Percentiles rank a stretch among this genome's conserved stretches.
Evolutionary conservation across 805 yeast genomes (phyloP).

Genomic region (Sugiyamaella marilandica): DNA sequence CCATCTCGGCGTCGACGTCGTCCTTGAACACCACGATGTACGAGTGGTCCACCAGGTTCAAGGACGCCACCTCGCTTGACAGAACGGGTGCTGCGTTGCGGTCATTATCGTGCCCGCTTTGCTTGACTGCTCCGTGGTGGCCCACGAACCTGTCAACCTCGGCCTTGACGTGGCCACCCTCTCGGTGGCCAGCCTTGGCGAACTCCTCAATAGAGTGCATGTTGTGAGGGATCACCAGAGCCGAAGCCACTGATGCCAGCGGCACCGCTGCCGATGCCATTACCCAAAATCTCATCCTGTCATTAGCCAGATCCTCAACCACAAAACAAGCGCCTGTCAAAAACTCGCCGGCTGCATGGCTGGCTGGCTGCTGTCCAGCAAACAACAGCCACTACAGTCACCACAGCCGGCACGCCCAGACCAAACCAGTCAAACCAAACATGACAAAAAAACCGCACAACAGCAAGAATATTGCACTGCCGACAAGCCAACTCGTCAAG

Average conservation of each 20-base stretch:
- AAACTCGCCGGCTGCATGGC: too few relatives aligned
- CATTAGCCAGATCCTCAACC: background rate
- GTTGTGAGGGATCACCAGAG: slow-evolving; percentile 61
- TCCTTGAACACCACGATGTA: slow-evolving; percentile 85
- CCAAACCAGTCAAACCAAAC: too few relatives aligned
- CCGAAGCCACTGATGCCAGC: slow-evolving; percentile 39
- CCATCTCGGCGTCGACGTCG: slow-evolving; percentile 47
- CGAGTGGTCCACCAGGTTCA: slow-evolving; percentile 29
- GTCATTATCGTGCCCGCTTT: slow-evolving; percentile 16
- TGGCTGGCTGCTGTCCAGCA: too few relatives aligned
- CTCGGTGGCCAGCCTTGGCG: slow-evolving; percentile 6
- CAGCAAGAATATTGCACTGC: too few relatives aligned
- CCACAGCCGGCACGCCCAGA: too few relatives aligned
- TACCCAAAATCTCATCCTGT: slow-evolving; percentile 21
- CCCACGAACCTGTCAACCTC: background rate
- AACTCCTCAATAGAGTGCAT: slow-evolving; percentile 40
- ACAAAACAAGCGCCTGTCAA: background rate
- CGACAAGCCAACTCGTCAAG: too few relatives aligned
- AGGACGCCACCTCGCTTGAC: slow-evolving; percentile 37
- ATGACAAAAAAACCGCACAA: too few relatives aligned
- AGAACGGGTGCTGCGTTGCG: slow-evolving; percentile 43
- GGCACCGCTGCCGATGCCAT: slow-evolving; percentile 22
- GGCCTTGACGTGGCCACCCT: slow-evolving; percentile 4
- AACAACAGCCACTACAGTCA: too few relatives aligned
- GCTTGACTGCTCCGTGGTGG: slow-evolving; percentile 2